A percentile compares a stretch with the other conserved stretches of the same genome.
Conservation (phyloP, 805 yeast species). For the Scheffersomyces amazonensis region DNA sequence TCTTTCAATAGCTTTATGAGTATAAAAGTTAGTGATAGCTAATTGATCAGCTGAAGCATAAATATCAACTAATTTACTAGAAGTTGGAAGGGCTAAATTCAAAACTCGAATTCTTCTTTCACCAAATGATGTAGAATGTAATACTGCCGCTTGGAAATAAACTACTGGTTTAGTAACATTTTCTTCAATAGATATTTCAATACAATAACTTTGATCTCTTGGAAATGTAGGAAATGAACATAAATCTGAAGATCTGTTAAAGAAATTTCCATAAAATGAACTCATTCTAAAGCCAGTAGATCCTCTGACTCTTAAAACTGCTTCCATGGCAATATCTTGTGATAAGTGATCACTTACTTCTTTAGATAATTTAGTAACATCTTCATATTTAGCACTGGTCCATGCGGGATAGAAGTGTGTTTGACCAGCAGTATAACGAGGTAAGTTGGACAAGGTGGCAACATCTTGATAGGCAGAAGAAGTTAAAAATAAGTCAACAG, state of each 20-base stretch:
- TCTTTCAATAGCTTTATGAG: slow-evolving; percentile 86
- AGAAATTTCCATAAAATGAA: slow-evolving; percentile 90
- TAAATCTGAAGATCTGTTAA: slow-evolving; percentile 89
- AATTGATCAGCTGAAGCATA: slow-evolving; percentile 96
- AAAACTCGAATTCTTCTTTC: slow-evolving; percentile 93
- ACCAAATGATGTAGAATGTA: slow-evolving; percentile 84
- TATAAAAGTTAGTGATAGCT: slow-evolving; percentile 77
- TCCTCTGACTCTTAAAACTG: slow-evolving; percentile 94
- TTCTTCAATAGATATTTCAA: slow-evolving; percentile 85
- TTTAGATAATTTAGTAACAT: slow-evolving; percentile 78
- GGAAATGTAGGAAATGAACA: slow-evolving; percentile 98
- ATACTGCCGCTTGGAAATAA: slow-evolving; percentile 86
- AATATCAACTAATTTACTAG: slow-evolving; percentile 70
- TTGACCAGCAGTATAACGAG: slow-evolving; percentile 95
- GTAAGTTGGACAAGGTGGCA: slow-evolving; percentile 85
- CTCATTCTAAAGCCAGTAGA: slow-evolving; percentile 83
- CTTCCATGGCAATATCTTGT: slow-evolving; percentile 88
- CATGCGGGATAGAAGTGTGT: slow-evolving; percentile 97
- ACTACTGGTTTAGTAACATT: slow-evolving; percentile 75
- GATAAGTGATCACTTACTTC: slow-evolving; percentile 86
- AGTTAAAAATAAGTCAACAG: slow-evolving; percentile 89
- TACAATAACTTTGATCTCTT: slow-evolving; percentile 89
- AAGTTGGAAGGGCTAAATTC: slow-evolving; percentile 85
- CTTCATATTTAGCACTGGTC: slow-evolving; percentile 75
- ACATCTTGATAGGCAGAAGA: slow-evolving; percentile 86